Percentiles rank a stretch among this genome's conserved stretches.
Evolutionary conservation across 2,329 filamentous ascomycete species (phyloP).

Genomic region (Venturia nashicola): DNA sequence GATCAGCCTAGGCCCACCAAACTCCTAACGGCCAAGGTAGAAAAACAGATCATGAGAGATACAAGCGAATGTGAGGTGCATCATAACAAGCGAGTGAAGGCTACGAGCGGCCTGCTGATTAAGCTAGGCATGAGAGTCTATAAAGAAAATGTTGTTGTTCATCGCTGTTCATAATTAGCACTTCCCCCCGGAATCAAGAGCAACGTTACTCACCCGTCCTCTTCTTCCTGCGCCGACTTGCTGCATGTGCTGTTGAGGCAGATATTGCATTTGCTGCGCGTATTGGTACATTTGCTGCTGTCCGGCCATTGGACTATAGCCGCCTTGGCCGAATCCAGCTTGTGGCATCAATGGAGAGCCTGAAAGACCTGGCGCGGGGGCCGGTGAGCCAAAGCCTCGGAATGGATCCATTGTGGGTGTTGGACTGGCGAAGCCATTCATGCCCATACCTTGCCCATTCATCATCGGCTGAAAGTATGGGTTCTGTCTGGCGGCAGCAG

Average conservation of each 20-base stretch:
- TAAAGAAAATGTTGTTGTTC: not conserved
- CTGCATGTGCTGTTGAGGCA: slow-evolving; percentile 8
- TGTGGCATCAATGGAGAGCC: slow-evolving; percentile 8
- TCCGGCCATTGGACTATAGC: slow-evolving; percentile 9
- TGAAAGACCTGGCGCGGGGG: not conserved
- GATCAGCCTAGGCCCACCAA: not conserved
- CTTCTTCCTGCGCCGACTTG: slow-evolving; percentile 9
- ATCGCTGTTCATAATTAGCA: not conserved
- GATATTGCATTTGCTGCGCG: slow-evolving; percentile 6
- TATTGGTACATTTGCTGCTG: slow-evolving; percentile 9
- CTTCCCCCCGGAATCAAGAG: not conserved
- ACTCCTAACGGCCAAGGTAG: not conserved
- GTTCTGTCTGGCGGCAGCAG: slow-evolving; percentile 1
- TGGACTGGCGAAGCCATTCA: slow-evolving; percentile 5
- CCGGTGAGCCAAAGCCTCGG: not conserved
- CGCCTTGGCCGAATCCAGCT: slow-evolving; percentile 8
- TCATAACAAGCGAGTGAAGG: not conserved
- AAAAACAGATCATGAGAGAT: not conserved
- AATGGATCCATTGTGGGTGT: slow-evolving; percentile 8
- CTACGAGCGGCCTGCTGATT: not conserved
- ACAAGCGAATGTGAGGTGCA: not conserved
- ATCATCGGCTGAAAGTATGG: slow-evolving; percentile 6
- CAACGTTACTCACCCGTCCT: slow-evolving; percentile 8
- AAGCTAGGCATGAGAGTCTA: not conserved
- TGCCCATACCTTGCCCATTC: slow-evolving; percentile 6